phyloP scores from a whole-genome alignment of 345 rosid species.

The Populus euphratica region DNA sequence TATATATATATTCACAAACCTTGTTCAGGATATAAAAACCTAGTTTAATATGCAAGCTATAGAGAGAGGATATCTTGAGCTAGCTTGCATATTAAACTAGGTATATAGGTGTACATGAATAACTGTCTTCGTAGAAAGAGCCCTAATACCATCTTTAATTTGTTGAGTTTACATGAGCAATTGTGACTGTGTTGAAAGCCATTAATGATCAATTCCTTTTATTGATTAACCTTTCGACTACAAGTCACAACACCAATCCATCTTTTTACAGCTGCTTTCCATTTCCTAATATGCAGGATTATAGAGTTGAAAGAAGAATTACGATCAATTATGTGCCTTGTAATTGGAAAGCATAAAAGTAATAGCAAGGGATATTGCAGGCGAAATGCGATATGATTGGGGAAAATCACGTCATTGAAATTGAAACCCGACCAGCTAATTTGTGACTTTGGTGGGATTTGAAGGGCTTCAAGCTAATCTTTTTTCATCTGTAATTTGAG shows the following conservation, averaged over 20 bases:
- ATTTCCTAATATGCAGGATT: not conserved
- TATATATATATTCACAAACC: too few relatives aligned
- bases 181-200: not conserved
- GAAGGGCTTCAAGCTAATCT: not conserved
- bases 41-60: too few relatives aligned
- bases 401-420: not conserved
- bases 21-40: too few relatives aligned
- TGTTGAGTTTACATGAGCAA: not conserved
- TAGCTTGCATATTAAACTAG: too few relatives aligned
- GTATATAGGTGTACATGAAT: too few relatives aligned
- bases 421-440: not conserved
- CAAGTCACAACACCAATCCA: not conserved
- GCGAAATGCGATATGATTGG: not conserved
- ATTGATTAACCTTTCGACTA: not conserved
- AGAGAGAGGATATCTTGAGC: too few relatives aligned
- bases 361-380: not conserved
- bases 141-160: not conserved
- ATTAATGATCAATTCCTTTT: not conserved
- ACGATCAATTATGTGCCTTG: not conserved
- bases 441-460: not conserved
- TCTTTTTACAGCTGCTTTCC: not conserved
- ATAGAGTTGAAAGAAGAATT: constrained; percentile 7
- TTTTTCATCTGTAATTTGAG: too few relatives aligned
- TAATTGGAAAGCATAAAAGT: constrained; percentile 1
- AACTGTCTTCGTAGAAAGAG: not conserved